Percentiles rank a stretch among this genome's conserved stretches.
phyloP scores from a whole-genome alignment of 1,284 basidiomycete species.

The Filobasidium uniguttulatum region DNA sequence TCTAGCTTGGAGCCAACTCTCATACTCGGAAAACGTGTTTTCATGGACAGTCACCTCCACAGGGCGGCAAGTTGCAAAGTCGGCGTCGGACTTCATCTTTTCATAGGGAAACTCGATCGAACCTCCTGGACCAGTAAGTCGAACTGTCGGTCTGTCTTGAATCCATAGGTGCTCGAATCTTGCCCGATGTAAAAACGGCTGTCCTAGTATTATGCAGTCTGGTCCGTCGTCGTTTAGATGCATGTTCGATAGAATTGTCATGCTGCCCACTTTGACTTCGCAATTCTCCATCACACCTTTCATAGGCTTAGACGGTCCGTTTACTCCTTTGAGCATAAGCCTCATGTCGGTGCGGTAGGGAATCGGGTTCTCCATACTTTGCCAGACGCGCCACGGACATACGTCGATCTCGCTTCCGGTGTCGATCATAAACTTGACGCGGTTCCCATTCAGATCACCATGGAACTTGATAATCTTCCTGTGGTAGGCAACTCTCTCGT shows the following conservation, averaged over 20 bases:
- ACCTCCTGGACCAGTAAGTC: too few species aligned
- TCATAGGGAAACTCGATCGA: too few species aligned
- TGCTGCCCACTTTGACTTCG: neutral
- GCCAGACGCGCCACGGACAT: neutral
- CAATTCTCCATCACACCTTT: neutral
- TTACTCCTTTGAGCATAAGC: neutral
- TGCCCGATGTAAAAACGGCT: neutral
- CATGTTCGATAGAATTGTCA: neutral
- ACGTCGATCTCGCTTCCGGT: neutral
- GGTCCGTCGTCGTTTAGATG: neutral
- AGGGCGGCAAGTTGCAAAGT: too few species aligned
- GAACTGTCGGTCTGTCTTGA: too few species aligned
- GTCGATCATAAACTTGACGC: neutral
- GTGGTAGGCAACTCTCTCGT: too few species aligned
- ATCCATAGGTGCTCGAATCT: neutral
- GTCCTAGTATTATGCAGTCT: neutral
- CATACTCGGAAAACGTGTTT: too few species aligned
- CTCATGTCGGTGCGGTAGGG: neutral
- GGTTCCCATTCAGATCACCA: neutral
- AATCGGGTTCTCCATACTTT: neutral
- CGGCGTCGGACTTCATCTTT: too few species aligned
- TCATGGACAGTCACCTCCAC: too few species aligned
- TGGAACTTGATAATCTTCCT: neutral
- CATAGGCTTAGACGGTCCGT: neutral
- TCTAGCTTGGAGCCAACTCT: too few species aligned